Percentiles rank a stretch among this genome's conserved stretches.
phyloP scores from a whole-genome alignment of 192 early-diverging fungal genomes.

The Coemansia sp. region DNA sequence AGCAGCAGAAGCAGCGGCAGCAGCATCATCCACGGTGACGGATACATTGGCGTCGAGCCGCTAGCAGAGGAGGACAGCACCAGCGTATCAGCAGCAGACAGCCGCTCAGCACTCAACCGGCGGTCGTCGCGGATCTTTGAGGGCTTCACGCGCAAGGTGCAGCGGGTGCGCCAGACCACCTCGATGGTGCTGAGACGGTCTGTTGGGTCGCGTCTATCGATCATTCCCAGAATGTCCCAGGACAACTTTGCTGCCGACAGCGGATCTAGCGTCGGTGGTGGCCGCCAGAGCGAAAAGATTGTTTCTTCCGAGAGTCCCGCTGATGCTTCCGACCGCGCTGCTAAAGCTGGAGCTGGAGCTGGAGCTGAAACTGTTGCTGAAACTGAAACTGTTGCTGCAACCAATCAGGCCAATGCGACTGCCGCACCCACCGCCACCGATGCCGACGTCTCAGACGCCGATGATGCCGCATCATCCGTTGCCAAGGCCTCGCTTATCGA shows the following conservation, averaged over 20 bases:
- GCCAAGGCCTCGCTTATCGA: conserved; percentile 6
- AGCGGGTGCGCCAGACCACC: conserved; percentile 46
- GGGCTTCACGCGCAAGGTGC: conserved; percentile 46
- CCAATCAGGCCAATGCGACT: not conserved
- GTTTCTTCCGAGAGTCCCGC: not conserved
- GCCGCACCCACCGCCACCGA: not conserved
- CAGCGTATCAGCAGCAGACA: not conserved
- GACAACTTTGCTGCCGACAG: conserved; percentile 5
- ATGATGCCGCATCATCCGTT: not conserved
- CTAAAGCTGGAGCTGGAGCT: conserved; percentile 3
- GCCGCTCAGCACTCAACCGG: conserved; percentile 14
- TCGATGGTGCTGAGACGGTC: conserved; percentile 53
- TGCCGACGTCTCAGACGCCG: not conserved
- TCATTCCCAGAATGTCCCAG: conserved; percentile 11
- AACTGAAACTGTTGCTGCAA: conserved; percentile 2
- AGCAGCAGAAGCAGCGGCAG: too few species aligned
- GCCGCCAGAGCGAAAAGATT: not conserved
- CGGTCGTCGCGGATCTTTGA: conserved; percentile 43
- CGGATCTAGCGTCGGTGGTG: not conserved
- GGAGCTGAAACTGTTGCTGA: not conserved
- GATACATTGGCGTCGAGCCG: conserved; percentile 1
- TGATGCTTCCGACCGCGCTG: not conserved
- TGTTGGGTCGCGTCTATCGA: conserved; percentile 31
- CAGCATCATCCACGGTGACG: not conserved
- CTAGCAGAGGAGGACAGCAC: not conserved